These are phyloP conservation scores for Terana coerulea DNA, from an alignment of 768 basidiomycete genomes.

Conservation along the genomic window DNA sequence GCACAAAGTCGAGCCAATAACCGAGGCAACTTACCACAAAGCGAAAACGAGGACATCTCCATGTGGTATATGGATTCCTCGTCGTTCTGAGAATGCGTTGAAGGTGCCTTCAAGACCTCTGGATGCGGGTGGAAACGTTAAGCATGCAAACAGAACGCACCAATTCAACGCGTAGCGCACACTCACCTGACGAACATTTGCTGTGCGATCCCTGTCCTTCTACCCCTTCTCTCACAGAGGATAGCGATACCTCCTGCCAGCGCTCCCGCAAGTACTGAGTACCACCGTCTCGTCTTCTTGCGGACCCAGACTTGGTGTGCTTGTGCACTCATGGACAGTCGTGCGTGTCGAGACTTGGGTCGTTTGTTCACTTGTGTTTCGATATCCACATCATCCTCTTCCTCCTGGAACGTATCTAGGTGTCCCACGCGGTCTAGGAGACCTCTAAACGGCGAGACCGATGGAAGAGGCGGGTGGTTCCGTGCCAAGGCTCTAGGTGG, in stretches of 20 bases:
- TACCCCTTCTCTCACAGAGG: slow-evolving; percentile 67
- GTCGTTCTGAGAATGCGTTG: slow-evolving; percentile 68
- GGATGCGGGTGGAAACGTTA: background rate
- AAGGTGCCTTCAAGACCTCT: slow-evolving; percentile 91
- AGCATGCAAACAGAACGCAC: background rate
- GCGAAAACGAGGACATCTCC: slow-evolving; percentile 83
- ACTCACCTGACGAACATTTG: slow-evolving; percentile 85
- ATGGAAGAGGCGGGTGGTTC: slow-evolving; percentile 17
- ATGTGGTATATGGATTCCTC: slow-evolving; percentile 69
- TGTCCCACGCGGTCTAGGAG: background rate
- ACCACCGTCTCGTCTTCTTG: slow-evolving; percentile 72
- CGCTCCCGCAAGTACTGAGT: slow-evolving; percentile 75
- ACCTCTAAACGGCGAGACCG: background rate
- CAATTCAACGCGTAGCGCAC: background rate
- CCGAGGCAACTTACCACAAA: slow-evolving; percentile 45
- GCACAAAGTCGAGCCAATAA: background rate
- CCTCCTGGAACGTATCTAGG: slow-evolving; percentile 15
- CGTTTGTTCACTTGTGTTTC: slow-evolving; percentile 10
- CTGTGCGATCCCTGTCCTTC: slow-evolving; percentile 71
- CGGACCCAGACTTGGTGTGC: slow-evolving; percentile 60
- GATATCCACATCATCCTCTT: slow-evolving; percentile 16
- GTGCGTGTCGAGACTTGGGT: slow-evolving; percentile 29
- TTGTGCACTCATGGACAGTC: slow-evolving; percentile 58
- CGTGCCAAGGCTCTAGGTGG: slow-evolving; percentile 27
- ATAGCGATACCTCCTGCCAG: slow-evolving; percentile 71